These are phyloP conservation scores for Lasiosphaeria ovina DNA, from an alignment of 495 filamentous ascomycete species.

Conservation along the genomic window DNA sequence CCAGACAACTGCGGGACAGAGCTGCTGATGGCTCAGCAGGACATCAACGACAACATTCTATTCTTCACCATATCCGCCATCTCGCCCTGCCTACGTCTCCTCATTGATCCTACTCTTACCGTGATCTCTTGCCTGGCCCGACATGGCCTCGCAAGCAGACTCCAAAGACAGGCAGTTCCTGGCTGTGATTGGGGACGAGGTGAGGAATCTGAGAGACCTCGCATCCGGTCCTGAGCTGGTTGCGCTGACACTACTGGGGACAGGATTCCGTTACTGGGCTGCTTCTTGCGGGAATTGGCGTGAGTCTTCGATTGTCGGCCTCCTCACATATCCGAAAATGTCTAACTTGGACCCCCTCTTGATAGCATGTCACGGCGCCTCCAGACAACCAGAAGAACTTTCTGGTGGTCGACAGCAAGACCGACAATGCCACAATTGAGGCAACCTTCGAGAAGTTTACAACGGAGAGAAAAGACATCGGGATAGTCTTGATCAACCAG, in stretches of 20 bases:
- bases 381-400: conserved; percentile 95
- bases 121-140: neutral
- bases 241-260: conserved; percentile 9
- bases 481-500: conserved; percentile 94
- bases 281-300: conserved; percentile 90
- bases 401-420: conserved; percentile 92
- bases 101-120: neutral
- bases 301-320: conserved; percentile 45
- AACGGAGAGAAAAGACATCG: conserved; percentile 88
- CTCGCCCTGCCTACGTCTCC: neutral
- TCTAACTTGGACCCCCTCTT: conserved; percentile 3
- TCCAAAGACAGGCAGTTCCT: conserved; percentile 94
- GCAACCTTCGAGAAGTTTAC: conserved; percentile 88
- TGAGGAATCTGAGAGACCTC: conserved; percentile 35
- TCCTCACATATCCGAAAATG: neutral
- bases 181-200: conserved; percentile 97
- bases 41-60: too few relatives aligned
- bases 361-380: conserved; percentile 44
- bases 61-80: too few relatives aligned
- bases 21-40: too few relatives aligned
- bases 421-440: conserved; percentile 83
- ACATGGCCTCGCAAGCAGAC: conserved; percentile 57
- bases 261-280: conserved; percentile 93
- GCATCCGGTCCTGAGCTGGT: conserved; percentile 41
- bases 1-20: too few relatives aligned